These are phyloP conservation scores for Lodderomyces margitis DNA, from an alignment of 1,139 yeast genomes.

Conservation along the genomic window DNA sequence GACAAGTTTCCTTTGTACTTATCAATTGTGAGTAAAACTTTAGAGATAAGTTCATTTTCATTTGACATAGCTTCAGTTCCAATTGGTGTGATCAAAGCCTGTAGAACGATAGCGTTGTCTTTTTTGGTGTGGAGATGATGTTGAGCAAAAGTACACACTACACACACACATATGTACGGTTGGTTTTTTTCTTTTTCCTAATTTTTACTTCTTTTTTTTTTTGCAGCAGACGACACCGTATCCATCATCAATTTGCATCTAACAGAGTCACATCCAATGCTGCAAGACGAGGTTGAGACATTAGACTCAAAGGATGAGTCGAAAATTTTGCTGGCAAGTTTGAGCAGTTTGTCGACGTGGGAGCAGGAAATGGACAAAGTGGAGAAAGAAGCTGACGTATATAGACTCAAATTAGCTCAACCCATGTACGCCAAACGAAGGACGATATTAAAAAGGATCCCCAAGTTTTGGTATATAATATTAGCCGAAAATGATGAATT, in stretches of 20 bases:
- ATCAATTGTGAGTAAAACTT: constrained; percentile 38
- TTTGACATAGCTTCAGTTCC: constrained; percentile 19
- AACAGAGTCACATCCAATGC: background rate
- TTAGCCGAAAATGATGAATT: constrained; percentile 75
- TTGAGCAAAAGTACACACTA: background rate
- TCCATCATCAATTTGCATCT: background rate
- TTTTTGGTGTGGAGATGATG: background rate
- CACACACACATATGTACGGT: background rate
- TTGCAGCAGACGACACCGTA: background rate
- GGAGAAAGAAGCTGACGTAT: constrained; percentile 54
- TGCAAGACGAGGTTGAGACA: background rate
- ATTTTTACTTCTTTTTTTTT: background rate
- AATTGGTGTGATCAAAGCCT: background rate
- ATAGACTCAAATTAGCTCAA: constrained; percentile 49
- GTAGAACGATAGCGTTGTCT: too few relatives aligned
- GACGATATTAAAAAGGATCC: constrained; percentile 43
- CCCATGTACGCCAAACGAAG: constrained; percentile 52
- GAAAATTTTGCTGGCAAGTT: constrained; percentile 16
- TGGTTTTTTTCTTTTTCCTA: background rate
- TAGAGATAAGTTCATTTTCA: constrained; percentile 40
- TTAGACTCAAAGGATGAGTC: constrained; percentile 7
- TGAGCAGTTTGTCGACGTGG: constrained; percentile 46
- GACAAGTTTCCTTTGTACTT: constrained; percentile 35
- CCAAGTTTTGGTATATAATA: constrained; percentile 75
- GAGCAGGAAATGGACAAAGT: constrained; percentile 55